These are phyloP conservation scores for Capsicum rhomboideum DNA, from an alignment of 257 asterid genomes.

Conservation along the genomic window DNA sequence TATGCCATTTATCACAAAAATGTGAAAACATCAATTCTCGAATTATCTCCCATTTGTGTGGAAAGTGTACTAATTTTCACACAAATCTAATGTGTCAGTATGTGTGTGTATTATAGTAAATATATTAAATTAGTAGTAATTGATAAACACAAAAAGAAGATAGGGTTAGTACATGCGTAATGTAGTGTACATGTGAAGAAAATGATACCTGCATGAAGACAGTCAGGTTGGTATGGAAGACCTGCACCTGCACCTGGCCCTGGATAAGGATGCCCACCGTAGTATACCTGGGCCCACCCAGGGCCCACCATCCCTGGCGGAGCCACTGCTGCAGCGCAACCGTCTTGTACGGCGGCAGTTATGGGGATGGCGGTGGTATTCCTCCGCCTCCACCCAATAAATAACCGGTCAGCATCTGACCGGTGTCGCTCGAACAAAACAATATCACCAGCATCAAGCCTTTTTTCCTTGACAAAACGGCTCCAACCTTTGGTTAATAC, in stretches of 20 bases:
- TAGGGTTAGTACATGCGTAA: slow-evolving; percentile 7
- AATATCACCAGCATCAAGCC: slow-evolving; percentile 76
- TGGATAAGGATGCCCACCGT: slow-evolving; percentile 39
- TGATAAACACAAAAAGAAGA: slow-evolving; percentile 3
- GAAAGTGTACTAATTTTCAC: neutral
- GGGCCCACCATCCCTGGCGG: slow-evolving; percentile 4
- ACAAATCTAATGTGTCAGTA: neutral
- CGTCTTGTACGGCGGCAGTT: neutral
- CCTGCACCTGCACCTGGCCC: slow-evolving; percentile 12
- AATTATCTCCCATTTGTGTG: neutral
- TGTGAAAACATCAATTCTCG: neutral
- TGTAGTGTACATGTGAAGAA: neutral
- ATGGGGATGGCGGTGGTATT: neutral
- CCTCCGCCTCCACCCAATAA: slow-evolving; percentile 80
- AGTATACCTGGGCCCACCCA: slow-evolving; percentile 32
- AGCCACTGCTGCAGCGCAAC: neutral
- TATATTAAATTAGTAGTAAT: neutral
- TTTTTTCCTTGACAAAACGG: slow-evolving; percentile 84
- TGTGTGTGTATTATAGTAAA: neutral
- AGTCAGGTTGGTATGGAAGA: slow-evolving; percentile 43
- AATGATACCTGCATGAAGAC: slow-evolving; percentile 57
- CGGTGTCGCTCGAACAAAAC: slow-evolving; percentile 66
- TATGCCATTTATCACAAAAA: neutral
- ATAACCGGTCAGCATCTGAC: slow-evolving; percentile 41
- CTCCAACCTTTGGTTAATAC: slow-evolving; percentile 96